A percentile compares a stretch with the other conserved stretches of the same genome.
These are phyloP conservation scores for Helenozyma rhizophorensis DNA, from an alignment of 805 yeast genomes.

Conservation along the genomic window DNA sequence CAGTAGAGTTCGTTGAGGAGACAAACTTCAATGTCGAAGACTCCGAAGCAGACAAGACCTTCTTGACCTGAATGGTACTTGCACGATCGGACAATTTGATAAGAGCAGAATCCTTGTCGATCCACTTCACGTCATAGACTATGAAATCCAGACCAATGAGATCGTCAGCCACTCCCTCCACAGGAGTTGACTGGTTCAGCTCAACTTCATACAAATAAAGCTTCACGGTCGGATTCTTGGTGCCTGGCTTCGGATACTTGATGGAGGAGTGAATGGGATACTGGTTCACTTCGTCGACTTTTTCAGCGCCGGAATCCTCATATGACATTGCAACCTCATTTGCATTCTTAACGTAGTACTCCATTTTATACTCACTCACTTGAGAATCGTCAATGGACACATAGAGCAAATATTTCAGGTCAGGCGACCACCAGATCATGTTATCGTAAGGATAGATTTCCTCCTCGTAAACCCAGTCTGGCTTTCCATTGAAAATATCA, in stretches of 20 bases:
- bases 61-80: conserved; percentile 15
- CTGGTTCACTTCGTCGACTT: conserved; percentile 20
- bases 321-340: conserved; percentile 13
- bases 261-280: conserved; percentile 47
- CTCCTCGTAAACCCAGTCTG: conserved; percentile 86
- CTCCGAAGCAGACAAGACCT: conserved; percentile 8
- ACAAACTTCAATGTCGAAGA: conserved; percentile 3
- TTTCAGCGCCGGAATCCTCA: neutral
- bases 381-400: conserved; percentile 56
- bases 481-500: conserved; percentile 58
- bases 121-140: conserved; percentile 20
- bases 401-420: conserved; percentile 51
- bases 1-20: conserved; percentile 7
- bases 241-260: conserved; percentile 75
- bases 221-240: conserved; percentile 50
- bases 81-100: conserved; percentile 19
- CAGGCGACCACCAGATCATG: conserved; percentile 73
- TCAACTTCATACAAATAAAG: conserved; percentile 35
- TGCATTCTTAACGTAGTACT: conserved; percentile 42
- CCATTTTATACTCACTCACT: conserved; percentile 51
- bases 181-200: conserved; percentile 22
- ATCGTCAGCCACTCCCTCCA: conserved; percentile 5
- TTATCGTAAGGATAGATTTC: conserved; percentile 59
- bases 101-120: conserved; percentile 13
- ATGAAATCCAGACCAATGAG: conserved; percentile 14